Evolutionary conservation across 331 rosid species (phyloP).

Genomic region (Phaseolus coccineus): DNA sequence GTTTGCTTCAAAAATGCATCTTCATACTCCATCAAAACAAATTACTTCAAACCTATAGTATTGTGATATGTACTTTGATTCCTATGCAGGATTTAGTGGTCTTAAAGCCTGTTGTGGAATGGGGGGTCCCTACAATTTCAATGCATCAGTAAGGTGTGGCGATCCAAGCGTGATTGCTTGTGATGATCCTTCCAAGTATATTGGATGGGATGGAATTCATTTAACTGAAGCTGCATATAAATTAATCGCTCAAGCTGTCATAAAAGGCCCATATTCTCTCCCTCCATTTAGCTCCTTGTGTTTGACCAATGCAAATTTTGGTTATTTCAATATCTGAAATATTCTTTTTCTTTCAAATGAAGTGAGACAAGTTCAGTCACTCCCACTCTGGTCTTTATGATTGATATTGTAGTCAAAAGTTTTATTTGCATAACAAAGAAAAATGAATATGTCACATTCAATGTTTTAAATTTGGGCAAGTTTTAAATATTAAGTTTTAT

Average conservation of each 20-base stretch:
- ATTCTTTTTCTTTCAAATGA: too few species aligned
- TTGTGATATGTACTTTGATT: background rate
- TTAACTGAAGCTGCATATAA: slow-evolving; percentile 50
- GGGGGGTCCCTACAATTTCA: slow-evolving; percentile 58
- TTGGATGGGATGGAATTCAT: slow-evolving; percentile 61
- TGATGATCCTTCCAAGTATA: slow-evolving; percentile 55
- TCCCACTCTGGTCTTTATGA: too few species aligned
- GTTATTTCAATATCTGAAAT: too few species aligned
- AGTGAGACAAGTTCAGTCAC: too few species aligned
- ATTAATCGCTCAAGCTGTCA: slow-evolving; percentile 39
- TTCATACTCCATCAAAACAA: too few species aligned
- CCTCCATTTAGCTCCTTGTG: slow-evolving; percentile 28
- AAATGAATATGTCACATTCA: too few species aligned
- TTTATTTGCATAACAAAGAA: too few species aligned
- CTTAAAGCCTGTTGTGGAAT: slow-evolving; percentile 54
- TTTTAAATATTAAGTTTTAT: too few species aligned
- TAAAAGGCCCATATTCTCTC: slow-evolving; percentile 25
- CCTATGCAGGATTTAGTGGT: slow-evolving; percentile 48
- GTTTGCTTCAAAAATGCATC: background rate
- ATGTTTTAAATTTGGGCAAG: too few species aligned
- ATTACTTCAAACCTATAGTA: background rate
- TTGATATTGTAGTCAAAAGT: too few species aligned
- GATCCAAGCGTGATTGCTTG: slow-evolving; percentile 33
- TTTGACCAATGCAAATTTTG: background rate
- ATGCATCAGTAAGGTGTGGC: slow-evolving; percentile 42